Percentiles rank a stretch among this genome's conserved stretches.
Conservation (phyloP, 164 flowering plant genomes). For the Vitis riparia region DNA sequence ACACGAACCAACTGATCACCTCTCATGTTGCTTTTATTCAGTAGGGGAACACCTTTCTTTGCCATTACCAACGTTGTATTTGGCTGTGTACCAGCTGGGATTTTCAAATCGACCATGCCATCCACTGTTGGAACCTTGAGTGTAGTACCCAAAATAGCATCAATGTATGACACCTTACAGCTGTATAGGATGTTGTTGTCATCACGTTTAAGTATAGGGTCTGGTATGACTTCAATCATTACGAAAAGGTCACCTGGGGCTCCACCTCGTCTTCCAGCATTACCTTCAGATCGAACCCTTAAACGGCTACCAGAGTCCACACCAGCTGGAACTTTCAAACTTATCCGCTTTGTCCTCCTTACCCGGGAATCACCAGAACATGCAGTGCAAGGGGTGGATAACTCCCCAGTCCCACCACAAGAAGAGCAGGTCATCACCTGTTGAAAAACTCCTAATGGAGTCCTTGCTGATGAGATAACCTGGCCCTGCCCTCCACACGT, state of each 20-base stretch:
- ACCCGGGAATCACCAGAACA: conserved; percentile 95
- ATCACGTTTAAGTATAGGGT: conserved; percentile 87
- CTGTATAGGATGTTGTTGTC: conserved; percentile 87
- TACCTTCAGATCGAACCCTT: conserved; percentile 85
- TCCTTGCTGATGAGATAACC: conserved; percentile 76
- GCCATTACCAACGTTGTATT: conserved; percentile 87
- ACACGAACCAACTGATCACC: conserved; percentile 93
- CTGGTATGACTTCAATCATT: conserved; percentile 69
- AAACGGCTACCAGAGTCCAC: conserved; percentile 88
- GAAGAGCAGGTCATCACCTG: conserved; percentile 85
- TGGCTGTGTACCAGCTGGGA: conserved; percentile 94
- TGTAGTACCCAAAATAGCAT: conserved; percentile 88
- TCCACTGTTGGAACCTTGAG: conserved; percentile 94
- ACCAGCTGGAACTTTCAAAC: conserved; percentile 89
- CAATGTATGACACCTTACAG: conserved; percentile 84
- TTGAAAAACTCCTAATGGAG: conserved; percentile 92
- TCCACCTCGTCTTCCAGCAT: conserved; percentile 87
- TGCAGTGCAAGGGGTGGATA: conserved; percentile 72
- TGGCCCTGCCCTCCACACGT: conserved; percentile 97
- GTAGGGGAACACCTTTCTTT: conserved; percentile 83
- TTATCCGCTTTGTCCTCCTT: conserved; percentile 76
- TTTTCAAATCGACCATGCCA: conserved; percentile 84
- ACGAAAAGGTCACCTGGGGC: conserved; percentile 89
- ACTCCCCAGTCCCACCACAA: conserved; percentile 82
- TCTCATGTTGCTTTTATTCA: conserved; percentile 72